A percentile compares a stretch with the other conserved stretches of the same genome.
Conservation (phyloP, 306 rosid species). For the Malus sylvestris region DNA sequence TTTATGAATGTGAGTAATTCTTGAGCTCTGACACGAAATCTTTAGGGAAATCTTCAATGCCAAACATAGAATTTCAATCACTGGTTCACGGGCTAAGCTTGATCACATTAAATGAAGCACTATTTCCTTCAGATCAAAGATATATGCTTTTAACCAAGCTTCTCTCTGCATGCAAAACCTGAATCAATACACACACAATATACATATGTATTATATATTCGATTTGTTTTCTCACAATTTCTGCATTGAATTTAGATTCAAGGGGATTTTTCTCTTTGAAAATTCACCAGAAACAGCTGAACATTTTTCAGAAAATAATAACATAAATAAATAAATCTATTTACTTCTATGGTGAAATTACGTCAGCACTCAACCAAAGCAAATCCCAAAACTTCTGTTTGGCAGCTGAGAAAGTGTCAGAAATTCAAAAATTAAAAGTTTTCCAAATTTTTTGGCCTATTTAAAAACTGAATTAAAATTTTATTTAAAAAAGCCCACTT, state of each 20-base stretch:
- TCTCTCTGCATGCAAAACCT: constrained; percentile 9
- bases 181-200: neutral
- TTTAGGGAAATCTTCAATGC: constrained; percentile 21
- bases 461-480: neutral
- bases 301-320: neutral
- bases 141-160: constrained; percentile 2
- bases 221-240: neutral
- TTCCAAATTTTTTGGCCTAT: neutral
- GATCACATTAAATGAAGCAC: constrained; percentile 36
- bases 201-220: too few species aligned
- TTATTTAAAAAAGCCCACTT: neutral
- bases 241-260: neutral
- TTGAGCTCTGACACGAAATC: constrained; percentile 24
- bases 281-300: neutral
- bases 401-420: constrained; percentile 11
- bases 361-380: neutral
- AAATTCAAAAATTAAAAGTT: neutral
- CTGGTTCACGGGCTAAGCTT: constrained; percentile 36
- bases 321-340: neutral
- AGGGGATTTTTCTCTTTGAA: neutral
- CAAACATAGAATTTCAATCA: constrained; percentile 14
- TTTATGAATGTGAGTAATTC: constrained; percentile 3
- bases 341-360: neutral
- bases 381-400: constrained; percentile 6
- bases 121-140: constrained; percentile 18